Base-by-base conservation (phyloP, 495 filamentous ascomycete genomes). In the Penicillium antarcticum region DNA sequence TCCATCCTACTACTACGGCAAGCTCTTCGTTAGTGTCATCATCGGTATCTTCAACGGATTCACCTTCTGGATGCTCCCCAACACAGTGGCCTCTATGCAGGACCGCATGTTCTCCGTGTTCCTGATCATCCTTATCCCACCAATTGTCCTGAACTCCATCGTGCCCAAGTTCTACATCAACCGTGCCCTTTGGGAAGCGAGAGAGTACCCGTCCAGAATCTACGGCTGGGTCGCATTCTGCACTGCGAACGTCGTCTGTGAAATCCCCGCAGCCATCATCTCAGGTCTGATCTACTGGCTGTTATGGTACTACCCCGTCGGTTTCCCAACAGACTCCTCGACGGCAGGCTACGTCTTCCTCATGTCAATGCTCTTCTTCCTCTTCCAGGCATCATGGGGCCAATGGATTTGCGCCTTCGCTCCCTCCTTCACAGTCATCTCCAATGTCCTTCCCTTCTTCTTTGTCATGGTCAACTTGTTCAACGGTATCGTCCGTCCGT, bases 401-500 rank as follows among this genome's bases (percentile, higher is more conserved):
- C 89, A 94, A 60, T 91, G 87, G 85, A 89, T 92, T 55, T 86
- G 84, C 60, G 86, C 89, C 4, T 88, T 90, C 69, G 86, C 89
- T 0, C 88, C 88, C 1, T 82, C 74, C 6, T 89, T 91, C 72
- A 88, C 87, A 3, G 86, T 92, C 59, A 90, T 91, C 60, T 81
- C 82, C 39, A 91, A 92, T 69, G 72, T 83, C 5, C 57, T 65
- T 16, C 57, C 60, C 26, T 84, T 83, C 16, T 88, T 88, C 73
- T 83, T 91, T 66, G 84, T 89, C 64, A 85, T 87, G 64, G 87
- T 88, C 64, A 77, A 73, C 13, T 63, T 90, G 42, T 91, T 92
- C 74, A 89, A 89, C 70, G 89, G 89, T 52, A 83, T 91, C 19
- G 75, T 89, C 1, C 77, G 81, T 5, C 80, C 85, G 0, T 87